These are phyloP conservation scores for Sonneratia caseolaris DNA, from an alignment of 345 rosid genomes.

Conservation along the genomic window DNA sequence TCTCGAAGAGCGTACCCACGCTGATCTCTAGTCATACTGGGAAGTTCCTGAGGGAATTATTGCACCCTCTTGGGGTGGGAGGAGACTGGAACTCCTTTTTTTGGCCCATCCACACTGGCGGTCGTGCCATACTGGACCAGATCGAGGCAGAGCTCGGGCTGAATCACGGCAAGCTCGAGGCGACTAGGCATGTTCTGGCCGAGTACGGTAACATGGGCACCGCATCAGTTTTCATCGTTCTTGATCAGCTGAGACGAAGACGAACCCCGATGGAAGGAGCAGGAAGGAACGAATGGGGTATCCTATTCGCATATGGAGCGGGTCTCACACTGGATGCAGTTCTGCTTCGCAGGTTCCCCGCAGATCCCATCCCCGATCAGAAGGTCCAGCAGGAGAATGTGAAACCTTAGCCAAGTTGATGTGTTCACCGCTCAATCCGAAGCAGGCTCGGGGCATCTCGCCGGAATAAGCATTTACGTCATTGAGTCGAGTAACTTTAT, in stretches of 20 bases:
- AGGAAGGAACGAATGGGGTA: constrained; percentile 5
- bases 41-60: constrained; percentile 1
- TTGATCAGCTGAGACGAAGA: constrained; percentile 12
- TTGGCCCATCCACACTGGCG: constrained; percentile 15
- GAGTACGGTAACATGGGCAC: constrained; percentile 14
- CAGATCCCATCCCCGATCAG: not conserved
- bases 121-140: not conserved
- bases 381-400: not conserved
- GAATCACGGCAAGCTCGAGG: constrained; percentile 6
- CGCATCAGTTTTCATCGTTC: constrained; percentile 6
- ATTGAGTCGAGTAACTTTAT: too few relatives aligned
- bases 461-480: too few relatives aligned
- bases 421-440: too few relatives aligned
- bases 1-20: not conserved
- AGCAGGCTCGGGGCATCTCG: not conserved
- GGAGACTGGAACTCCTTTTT: constrained; percentile 17
- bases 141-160: constrained; percentile 10
- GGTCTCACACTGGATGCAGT: constrained; percentile 9
- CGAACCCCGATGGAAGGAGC: not conserved
- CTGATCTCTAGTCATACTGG: not conserved
- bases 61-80: not conserved
- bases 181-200: constrained; percentile 6
- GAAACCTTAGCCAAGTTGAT: not conserved
- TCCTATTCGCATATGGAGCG: constrained; percentile 8
- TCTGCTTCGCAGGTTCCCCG: constrained; percentile 2